Evolutionary conservation across 345 rosid species (phyloP), one percentile per base, ranked within the genome.

Genomic region (Bretschneidera sinensis): DNA sequence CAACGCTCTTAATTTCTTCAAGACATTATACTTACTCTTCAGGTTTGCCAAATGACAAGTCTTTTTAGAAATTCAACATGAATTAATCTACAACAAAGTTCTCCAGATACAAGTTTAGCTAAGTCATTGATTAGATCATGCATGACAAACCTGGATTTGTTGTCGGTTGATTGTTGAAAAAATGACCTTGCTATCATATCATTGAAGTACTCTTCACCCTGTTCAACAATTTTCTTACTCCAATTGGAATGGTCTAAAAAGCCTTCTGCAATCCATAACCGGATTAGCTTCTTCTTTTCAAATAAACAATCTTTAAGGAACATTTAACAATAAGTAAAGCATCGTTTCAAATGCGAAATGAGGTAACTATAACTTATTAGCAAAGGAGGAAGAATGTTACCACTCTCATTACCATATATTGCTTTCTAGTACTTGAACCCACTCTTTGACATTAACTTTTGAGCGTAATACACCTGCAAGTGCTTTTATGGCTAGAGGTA

Each of bases 271-370:
- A 71, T 71, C 66, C 75, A 71, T 14, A 55, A 45, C 4, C 1
- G 39, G 28, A 71, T n/a, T n/a, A 65, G 21, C 6, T 55, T 55
- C 18, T 66, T 66, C 22, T 57, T 66, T n/a, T 31, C 16, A 28
- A 72, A 66, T 61, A 49, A 31, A 22, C 57, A 48, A 33, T 19
- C 62, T 18, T 60, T n/a, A 24, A 64, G 74, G 22, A 64, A 69
- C 25, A 74, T 11, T 0, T 71, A 70, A 51, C 73, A 63, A 13
- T 68, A 74, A 0, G 60, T 61, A 23, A 74, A 74, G 23, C 67
- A 68, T 9, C 54, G 59, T 23, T 69, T 69, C 16, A 74, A 60
- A 20, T 55, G 39, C 0, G 70, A 54, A 33, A 71, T 71, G 24
- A 74, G 78, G 61, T 65, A 61, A 39, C n/a, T n/a, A n/a, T n/a